Percentiles rank a stretch among this genome's conserved stretches.
phyloP scores from a whole-genome alignment of 2,329 filamentous ascomycete genomes.

The Calonectria montana region DNA sequence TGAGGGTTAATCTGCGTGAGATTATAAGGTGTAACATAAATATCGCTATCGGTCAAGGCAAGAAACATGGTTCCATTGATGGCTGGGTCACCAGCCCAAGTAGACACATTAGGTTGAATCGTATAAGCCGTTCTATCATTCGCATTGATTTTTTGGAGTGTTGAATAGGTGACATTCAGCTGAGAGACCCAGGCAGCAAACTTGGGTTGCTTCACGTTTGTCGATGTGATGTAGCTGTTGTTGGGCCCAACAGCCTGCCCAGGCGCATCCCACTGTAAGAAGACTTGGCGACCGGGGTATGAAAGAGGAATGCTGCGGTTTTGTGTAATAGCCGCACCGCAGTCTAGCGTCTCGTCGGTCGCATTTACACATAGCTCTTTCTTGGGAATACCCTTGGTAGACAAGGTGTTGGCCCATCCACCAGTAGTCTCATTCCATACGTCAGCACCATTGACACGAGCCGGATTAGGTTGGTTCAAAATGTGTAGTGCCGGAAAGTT shows the following conservation, averaged over 20 bases:
- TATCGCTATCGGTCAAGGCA: constrained; percentile 76
- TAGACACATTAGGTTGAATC: constrained; percentile 77
- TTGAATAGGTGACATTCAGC: constrained; percentile 78
- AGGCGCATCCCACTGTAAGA: constrained; percentile 78
- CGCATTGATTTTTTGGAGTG: constrained; percentile 63
- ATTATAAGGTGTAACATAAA: constrained; percentile 82
- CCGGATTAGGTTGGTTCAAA: constrained; percentile 81
- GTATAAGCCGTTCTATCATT: constrained; percentile 69
- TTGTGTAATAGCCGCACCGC: constrained; percentile 72
- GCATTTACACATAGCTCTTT: constrained; percentile 69
- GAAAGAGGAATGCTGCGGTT: constrained; percentile 79
- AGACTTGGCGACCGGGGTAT: constrained; percentile 78
- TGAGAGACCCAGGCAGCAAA: constrained; percentile 84
- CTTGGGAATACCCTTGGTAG: constrained; percentile 55
- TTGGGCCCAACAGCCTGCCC: constrained; percentile 80
- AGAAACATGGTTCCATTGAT: constrained; percentile 86
- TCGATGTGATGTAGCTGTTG: constrained; percentile 80
- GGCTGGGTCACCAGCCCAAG: constrained; percentile 74
- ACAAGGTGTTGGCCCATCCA: constrained; percentile 66
- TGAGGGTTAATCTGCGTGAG: constrained; percentile 79
- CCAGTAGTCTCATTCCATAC: constrained; percentile 73
- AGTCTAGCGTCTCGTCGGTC: constrained; percentile 65
- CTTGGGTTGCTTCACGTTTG: constrained; percentile 66
- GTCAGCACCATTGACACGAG: constrained; percentile 71
- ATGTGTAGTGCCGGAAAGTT: constrained; percentile 82